Percentiles rank a stretch among this genome's conserved stretches.
Conservation (phyloP, 495 filamentous ascomycete species). For the Lasiosphaeria ovina region DNA sequence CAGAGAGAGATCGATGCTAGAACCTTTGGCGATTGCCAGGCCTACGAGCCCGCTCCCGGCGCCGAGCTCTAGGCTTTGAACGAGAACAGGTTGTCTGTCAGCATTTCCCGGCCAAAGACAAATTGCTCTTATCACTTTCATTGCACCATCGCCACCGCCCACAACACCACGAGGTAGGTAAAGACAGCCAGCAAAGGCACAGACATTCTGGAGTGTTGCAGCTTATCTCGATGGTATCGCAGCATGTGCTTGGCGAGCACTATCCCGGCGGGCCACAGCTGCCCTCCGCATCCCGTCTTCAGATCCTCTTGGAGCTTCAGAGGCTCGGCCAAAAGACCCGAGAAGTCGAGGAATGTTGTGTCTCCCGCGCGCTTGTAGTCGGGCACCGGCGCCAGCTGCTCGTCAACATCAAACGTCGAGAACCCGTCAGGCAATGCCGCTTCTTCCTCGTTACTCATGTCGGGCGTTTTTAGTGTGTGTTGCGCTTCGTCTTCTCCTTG, state of each 20-base stretch:
- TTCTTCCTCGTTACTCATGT: constrained; percentile 13
- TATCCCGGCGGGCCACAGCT: constrained; percentile 92
- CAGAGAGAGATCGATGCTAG: constrained; percentile 50
- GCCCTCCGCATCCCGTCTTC: constrained; percentile 82
- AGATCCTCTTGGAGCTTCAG: constrained; percentile 81
- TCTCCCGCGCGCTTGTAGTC: constrained; percentile 62
- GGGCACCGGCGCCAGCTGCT: constrained; percentile 64
- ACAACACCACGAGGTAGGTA: too few species aligned
- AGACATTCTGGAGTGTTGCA: constrained; percentile 71
- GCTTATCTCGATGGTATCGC: constrained; percentile 56
- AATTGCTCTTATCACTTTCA: too few species aligned
- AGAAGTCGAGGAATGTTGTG: constrained; percentile 61
- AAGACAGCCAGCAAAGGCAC: constrained; percentile 33
- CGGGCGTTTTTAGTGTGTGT: not conserved
- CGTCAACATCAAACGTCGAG: constrained; percentile 56
- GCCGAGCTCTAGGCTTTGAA: constrained; percentile 79
- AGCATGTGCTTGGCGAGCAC: constrained; percentile 82
- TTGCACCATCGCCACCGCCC: too few species aligned
- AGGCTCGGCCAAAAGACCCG: constrained; percentile 65
- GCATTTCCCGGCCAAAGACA: not conserved
- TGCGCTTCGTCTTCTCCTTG: not conserved
- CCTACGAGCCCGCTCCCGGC: constrained; percentile 89
- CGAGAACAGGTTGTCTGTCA: constrained; percentile 14
- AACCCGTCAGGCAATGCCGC: constrained; percentile 39
- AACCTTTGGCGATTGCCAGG: constrained; percentile 62